Evolutionary conservation across 345 rosid species (phyloP).

Genomic region (Excoecaria agallocha): DNA sequence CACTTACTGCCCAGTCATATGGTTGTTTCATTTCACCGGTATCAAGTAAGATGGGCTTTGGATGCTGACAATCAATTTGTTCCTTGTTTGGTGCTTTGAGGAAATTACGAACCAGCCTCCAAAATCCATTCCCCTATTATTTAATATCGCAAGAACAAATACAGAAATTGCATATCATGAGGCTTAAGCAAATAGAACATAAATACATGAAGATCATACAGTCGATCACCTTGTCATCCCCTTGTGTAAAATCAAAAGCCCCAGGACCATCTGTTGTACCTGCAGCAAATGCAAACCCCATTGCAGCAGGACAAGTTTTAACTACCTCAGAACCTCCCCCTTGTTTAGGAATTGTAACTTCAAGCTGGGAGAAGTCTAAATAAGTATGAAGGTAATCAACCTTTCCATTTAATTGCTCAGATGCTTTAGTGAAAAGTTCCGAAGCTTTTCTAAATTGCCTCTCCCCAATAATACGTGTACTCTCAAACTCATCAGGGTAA

Average conservation of each 20-base stretch:
- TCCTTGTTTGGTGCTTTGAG: slow-evolving; percentile 66
- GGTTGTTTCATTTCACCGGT: slow-evolving; percentile 96
- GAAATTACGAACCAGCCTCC: slow-evolving; percentile 77
- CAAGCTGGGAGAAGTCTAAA: slow-evolving; percentile 82
- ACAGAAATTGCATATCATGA: not conserved
- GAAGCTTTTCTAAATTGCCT: slow-evolving; percentile 78
- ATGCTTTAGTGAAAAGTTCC: slow-evolving; percentile 77
- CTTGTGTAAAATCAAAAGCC: slow-evolving; percentile 97
- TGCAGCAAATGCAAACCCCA: slow-evolving; percentile 97
- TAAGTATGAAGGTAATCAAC: slow-evolving; percentile 76
- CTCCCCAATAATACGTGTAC: slow-evolving; percentile 89
- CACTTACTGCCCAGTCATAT: slow-evolving; percentile 94
- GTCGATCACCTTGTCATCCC: slow-evolving; percentile 69
- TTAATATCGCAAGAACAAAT: slow-evolving; percentile 8
- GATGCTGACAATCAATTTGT: slow-evolving; percentile 79
- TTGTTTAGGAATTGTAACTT: slow-evolving; percentile 54
- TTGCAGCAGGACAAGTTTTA: slow-evolving; percentile 93
- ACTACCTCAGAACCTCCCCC: slow-evolving; percentile 70
- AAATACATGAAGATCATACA: not conserved
- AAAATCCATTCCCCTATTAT: slow-evolving; percentile 83
- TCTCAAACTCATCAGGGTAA: slow-evolving; percentile 94
- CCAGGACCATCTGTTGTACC: slow-evolving; percentile 99
- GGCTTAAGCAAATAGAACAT: slow-evolving; percentile 1
- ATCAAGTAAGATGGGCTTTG: slow-evolving; percentile 97
- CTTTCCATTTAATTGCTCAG: slow-evolving; percentile 73